Percentiles rank a stretch among this genome's conserved stretches.
Evolutionary conservation across 2,329 filamentous ascomycete species (phyloP).

Genomic region (Aspergillus uvarum): DNA sequence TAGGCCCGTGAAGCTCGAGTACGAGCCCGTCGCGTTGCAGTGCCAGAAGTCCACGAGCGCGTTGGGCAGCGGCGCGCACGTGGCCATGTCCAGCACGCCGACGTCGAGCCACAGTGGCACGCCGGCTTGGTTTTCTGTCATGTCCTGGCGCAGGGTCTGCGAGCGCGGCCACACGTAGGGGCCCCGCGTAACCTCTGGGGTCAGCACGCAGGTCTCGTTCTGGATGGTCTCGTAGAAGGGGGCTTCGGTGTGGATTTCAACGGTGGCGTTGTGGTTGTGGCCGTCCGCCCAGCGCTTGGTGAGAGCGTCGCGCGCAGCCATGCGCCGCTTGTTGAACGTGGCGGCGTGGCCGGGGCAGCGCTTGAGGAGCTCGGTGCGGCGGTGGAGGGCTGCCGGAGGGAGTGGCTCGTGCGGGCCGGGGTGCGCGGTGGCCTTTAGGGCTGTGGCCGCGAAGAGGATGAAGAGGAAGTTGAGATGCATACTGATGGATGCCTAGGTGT

Average conservation of each 20-base stretch:
- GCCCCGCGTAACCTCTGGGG: slow-evolving; percentile 38
- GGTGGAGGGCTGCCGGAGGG: neutral
- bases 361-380: slow-evolving; percentile 2
- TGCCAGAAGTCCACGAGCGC: slow-evolving; percentile 46
- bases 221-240: slow-evolving; percentile 24
- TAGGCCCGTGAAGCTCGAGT: slow-evolving; percentile 29
- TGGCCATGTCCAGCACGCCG: slow-evolving; percentile 44
- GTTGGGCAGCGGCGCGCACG: slow-evolving; percentile 38
- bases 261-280: neutral
- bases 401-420: slow-evolving; percentile 3
- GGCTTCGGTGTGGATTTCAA: slow-evolving; percentile 8
- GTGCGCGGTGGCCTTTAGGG: neutral
- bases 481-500: too few relatives aligned
- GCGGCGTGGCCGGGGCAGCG: slow-evolving; percentile 1
- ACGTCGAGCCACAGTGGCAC: slow-evolving; percentile 45
- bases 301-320: neutral
- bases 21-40: slow-evolving; percentile 46
- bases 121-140: slow-evolving; percentile 38
- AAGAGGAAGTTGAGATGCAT: too few relatives aligned
- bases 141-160: slow-evolving; percentile 42
- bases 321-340: slow-evolving; percentile 3
- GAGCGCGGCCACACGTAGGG: slow-evolving; percentile 39
- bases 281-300: neutral
- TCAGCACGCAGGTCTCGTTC: slow-evolving; percentile 35
- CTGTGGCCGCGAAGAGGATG: too few relatives aligned